phyloP scores from a whole-genome alignment of 2,329 filamentous ascomycete genomes.

The Emmonsiellopsis sp. region DNA sequence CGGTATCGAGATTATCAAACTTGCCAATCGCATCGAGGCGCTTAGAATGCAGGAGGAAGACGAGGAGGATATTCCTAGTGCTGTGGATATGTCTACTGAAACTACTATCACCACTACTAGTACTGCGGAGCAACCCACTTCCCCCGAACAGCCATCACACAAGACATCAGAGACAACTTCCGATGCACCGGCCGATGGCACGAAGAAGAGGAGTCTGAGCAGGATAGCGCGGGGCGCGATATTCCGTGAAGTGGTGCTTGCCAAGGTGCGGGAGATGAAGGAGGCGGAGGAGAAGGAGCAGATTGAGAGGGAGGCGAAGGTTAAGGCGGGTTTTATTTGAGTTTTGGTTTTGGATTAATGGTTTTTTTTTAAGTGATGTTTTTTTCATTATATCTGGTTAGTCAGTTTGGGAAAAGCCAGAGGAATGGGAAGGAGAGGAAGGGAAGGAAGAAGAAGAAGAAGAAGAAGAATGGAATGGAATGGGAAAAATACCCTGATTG shows the following conservation, averaged over 20 bases:
- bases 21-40: conserved; percentile 88
- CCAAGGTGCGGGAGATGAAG: conserved; percentile 89
- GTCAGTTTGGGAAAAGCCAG: background rate
- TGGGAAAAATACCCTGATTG: background rate
- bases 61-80: conserved; percentile 57
- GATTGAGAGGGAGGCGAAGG: conserved; percentile 48
- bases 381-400: background rate
- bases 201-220: conserved; percentile 46
- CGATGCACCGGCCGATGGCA: conserved; percentile 9
- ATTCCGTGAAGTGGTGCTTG: conserved; percentile 88
- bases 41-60: conserved; percentile 91
- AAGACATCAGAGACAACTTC: background rate
- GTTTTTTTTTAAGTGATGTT: background rate
- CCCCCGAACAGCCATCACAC: conserved; percentile 20
- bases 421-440: background rate
- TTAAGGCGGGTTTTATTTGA: conserved; percentile 6
- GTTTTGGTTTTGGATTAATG: no score
- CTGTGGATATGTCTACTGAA: conserved; percentile 42
- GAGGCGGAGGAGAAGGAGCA: conserved; percentile 69
- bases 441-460: no score
- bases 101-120: no score
- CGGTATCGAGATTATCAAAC: conserved; percentile 91
- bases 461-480: background rate
- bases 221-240: conserved; percentile 61
- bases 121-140: conserved; percentile 36